These are phyloP conservation scores for Clitopilus hobsonii DNA, from an alignment of 768 basidiomycete genomes.

Conservation along the genomic window DNA sequence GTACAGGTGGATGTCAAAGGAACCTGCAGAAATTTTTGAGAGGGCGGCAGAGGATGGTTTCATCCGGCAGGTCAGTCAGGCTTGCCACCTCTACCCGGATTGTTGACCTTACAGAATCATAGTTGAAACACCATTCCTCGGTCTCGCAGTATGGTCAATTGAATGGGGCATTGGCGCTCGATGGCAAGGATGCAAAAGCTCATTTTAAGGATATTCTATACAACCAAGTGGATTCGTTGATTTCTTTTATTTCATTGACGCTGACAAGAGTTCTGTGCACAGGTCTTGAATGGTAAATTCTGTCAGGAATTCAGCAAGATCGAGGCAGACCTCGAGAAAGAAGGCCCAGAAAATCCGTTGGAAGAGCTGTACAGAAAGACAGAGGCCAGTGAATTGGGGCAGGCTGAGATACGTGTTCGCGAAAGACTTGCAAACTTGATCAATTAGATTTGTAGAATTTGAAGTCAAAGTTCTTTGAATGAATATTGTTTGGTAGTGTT, in stretches of 20 bases:
- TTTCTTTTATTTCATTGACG: not conserved
- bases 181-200: constrained; percentile 40
- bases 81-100: constrained; percentile 1
- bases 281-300: constrained; percentile 61
- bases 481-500: not conserved
- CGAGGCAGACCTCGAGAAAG: constrained; percentile 52
- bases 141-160: constrained; percentile 64
- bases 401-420: constrained; percentile 58
- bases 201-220: constrained; percentile 59
- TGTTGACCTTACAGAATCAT: not conserved
- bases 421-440: constrained; percentile 39
- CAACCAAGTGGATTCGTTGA: constrained; percentile 35
- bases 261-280: not conserved
- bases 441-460: too few relatives aligned
- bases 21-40: constrained; percentile 67
- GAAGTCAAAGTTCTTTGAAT: too few relatives aligned
- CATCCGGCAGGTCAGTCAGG: constrained; percentile 40
- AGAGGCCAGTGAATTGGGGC: constrained; percentile 47
- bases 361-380: constrained; percentile 46
- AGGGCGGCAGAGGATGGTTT: constrained; percentile 65
- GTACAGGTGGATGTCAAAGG: constrained; percentile 69
- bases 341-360: constrained; percentile 50
- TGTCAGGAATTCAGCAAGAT: constrained; percentile 49
- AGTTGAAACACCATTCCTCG: constrained; percentile 58
- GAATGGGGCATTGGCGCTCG: constrained; percentile 50